Base-by-base conservation (phyloP, 2,329 filamentous ascomycete genomes). In the Neonectria punicea region DNA sequence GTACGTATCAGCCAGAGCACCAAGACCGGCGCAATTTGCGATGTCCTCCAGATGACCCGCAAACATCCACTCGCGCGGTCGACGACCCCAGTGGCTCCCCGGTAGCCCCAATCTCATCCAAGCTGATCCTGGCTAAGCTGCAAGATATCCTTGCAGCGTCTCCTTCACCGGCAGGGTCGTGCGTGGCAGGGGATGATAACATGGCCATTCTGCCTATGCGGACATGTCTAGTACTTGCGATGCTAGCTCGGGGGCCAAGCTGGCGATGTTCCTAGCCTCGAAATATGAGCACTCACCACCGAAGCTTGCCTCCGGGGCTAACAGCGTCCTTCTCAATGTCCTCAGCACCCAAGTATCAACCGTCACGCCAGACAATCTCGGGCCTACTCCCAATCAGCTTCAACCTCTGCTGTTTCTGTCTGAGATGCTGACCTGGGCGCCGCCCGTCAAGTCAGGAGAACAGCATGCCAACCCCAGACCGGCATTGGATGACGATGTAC, bases 1-100 rank as follows among this genome's bases (percentile, higher is more conserved):
- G 41, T 51, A 54, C 30, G 41, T 51, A 20, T 32, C 53, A 50
- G 58, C 50, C 41, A 62, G 49, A 43, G 41, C 58, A 58, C 58
- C 58, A 58, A 25, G 47, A 60, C 63, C 70, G 65, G 55, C 58
- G 72, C 63, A 74, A 74, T 74, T 74, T 74, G 62, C 66, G 63
- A 63, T 66, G 46, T 58, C 59, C 53, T 67, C 49, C 39, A 56
- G 57, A 61, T 65, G 67, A 67, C 67, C 70, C 68, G 62, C 65
- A 69, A 59, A 53, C 64, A 68, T 67, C 72, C 72, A 72, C 70
- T 54, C 56, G 46, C 39, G 53, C 61, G 59, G 36, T 43, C 58
- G 20, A 58, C 20, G n/a, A 53, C 47, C 47, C 55, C 55, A 36
- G 30, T 44, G 18, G 50, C 20, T 51, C 50, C 50, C 44, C n/a